Evolutionary conservation across 164 flowering plant species (phyloP).

Genomic region (Kalanchoe fedtschenkoi): DNA sequence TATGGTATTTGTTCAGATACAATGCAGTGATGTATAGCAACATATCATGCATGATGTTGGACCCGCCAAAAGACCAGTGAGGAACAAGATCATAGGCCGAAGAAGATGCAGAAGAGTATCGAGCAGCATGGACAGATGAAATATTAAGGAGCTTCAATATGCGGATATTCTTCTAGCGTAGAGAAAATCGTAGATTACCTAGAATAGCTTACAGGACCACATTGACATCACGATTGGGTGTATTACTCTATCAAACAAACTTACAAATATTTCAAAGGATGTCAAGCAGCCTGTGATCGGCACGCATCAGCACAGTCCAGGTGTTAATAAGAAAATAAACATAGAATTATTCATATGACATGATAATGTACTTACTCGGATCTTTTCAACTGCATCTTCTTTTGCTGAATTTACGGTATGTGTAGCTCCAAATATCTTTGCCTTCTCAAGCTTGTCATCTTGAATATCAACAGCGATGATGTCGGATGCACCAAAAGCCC

Average conservation of each 20-base stretch:
- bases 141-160: no score
- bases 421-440: constrained; percentile 79
- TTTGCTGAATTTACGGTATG: constrained; percentile 66
- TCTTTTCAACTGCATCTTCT: constrained; percentile 72
- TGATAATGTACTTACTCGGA: constrained; percentile 31
- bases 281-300: not conserved
- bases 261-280: not conserved
- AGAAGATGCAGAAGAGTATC: not conserved
- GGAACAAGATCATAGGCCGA: not conserved
- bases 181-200: not conserved
- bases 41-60: not conserved
- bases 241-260: not conserved
- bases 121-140: no score
- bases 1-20: not conserved
- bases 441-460: constrained; percentile 77
- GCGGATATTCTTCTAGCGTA: not conserved
- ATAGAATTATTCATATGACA: not conserved
- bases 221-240: no score
- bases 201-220: no score
- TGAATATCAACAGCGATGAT: constrained; percentile 94
- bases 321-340: not conserved
- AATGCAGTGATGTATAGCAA: not conserved
- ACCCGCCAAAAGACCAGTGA: not conserved
- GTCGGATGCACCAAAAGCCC: constrained; percentile 91
- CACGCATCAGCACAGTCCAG: not conserved